A percentile compares a stretch with the other conserved stretches of the same genome.
Evolutionary conservation across 495 filamentous ascomycete species (phyloP).

Genomic region (Geopyxis carbonaria): DNA sequence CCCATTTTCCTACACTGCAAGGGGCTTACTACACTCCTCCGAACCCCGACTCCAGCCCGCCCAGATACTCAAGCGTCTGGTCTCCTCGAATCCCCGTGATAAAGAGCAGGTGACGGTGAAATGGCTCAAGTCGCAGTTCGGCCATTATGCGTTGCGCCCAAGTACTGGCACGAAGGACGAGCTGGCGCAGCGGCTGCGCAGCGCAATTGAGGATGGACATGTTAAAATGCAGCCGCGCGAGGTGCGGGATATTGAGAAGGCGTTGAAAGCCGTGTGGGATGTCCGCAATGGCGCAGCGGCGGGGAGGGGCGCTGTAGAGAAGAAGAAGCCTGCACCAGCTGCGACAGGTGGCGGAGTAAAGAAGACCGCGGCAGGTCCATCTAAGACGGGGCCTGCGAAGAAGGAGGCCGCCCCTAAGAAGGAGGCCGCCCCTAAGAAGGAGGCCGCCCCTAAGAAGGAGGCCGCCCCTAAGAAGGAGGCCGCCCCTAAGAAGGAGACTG

Average conservation of each 20-base stretch:
- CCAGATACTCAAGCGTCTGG: too few relatives aligned
- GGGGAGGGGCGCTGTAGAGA: not conserved
- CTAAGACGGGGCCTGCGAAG: not conserved
- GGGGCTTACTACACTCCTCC: too few relatives aligned
- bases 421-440: too few relatives aligned
- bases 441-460: too few relatives aligned
- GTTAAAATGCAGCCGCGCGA: not conserved
- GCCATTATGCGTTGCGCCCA: not conserved
- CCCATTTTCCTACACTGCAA: too few relatives aligned
- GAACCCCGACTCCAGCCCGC: too few relatives aligned
- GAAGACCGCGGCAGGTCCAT: not conserved
- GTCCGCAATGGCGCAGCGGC: not conserved
- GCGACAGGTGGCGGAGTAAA: not conserved
- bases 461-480: too few relatives aligned
- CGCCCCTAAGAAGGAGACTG: not conserved
- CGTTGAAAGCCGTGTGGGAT: not conserved
- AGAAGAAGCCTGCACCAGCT: not conserved
- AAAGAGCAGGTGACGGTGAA: not conserved
- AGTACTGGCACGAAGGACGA: not conserved
- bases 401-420: not conserved
- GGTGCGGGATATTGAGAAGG: not conserved
- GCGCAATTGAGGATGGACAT: not conserved
- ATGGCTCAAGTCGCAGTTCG: constrained; percentile 1
- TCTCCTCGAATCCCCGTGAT: too few relatives aligned
- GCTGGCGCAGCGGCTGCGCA: not conserved